phyloP scores from a whole-genome alignment of 768 basidiomycete species.

The Podaxis sp. region DNA sequence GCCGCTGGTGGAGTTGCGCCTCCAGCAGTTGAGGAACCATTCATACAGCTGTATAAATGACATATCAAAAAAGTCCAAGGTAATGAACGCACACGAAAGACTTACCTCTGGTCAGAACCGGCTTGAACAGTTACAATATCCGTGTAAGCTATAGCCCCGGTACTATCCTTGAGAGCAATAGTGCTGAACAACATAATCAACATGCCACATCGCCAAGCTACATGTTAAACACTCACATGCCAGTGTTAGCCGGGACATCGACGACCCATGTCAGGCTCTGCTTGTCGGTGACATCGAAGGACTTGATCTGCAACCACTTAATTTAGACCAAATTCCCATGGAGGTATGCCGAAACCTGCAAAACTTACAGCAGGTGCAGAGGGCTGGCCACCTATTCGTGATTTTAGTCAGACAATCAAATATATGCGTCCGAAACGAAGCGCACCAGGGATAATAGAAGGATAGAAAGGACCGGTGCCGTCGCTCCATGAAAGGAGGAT shows the following conservation, averaged over 20 bases:
- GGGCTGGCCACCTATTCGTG: conserved; percentile 49
- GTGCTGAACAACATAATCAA: conserved; percentile 37
- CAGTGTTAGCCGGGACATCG: conserved; percentile 41
- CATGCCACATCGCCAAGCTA: neutral
- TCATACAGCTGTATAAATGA: conserved; percentile 8
- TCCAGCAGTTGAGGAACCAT: neutral
- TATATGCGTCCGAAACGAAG: neutral
- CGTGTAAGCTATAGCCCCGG: conserved; percentile 53
- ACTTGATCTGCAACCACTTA: conserved; percentile 44
- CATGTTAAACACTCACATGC: conserved; percentile 41
- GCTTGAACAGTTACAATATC: conserved; percentile 45
- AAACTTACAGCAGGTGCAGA: conserved; percentile 49
- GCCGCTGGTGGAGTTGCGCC: neutral
- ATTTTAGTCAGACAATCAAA: neutral
- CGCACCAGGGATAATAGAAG: conserved; percentile 63
- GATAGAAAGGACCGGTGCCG: conserved; percentile 56
- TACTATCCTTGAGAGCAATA: conserved; percentile 55
- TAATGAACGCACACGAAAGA: neutral
- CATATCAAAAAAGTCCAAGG: neutral
- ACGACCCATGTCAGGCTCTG: conserved; percentile 54
- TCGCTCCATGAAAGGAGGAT: conserved; percentile 51
- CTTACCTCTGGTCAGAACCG: conserved; percentile 37
- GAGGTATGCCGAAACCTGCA: conserved; percentile 9
- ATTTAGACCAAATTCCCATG: conserved; percentile 19
- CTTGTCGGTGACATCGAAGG: conserved; percentile 46